phyloP scores from a whole-genome alignment of 1,139 yeast species.

The Pichia sp. region DNA sequence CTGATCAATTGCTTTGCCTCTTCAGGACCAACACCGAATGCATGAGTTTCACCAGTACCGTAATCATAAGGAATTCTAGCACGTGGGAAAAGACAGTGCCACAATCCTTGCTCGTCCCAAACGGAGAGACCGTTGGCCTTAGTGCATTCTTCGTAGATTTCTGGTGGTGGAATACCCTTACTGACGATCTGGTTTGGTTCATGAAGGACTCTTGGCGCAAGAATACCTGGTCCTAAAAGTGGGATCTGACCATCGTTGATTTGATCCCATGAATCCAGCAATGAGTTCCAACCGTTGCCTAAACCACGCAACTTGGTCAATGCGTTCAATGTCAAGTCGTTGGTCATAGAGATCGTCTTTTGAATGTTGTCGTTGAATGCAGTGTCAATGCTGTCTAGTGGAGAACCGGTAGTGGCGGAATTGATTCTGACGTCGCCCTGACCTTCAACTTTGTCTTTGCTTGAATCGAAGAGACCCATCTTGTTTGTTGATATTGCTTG shows the following conservation, averaged over 20 bases:
- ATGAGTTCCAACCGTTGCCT: slow-evolving; percentile 11
- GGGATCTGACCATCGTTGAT: slow-evolving; percentile 4
- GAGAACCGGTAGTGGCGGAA: slow-evolving; percentile 6
- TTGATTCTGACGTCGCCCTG: slow-evolving; percentile 10
- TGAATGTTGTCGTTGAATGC: slow-evolving; percentile 9
- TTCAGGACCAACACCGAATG: slow-evolving; percentile 18
- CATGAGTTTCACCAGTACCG: slow-evolving; percentile 12
- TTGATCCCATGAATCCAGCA: slow-evolving; percentile 12
- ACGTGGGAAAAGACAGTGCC: slow-evolving; percentile 86
- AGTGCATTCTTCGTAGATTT: slow-evolving; percentile 61
- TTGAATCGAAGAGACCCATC: slow-evolving; percentile 15
- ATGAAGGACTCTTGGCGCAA: slow-evolving; percentile 8
- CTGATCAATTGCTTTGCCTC: slow-evolving; percentile 22
- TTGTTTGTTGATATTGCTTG: background rate
- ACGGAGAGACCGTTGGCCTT: slow-evolving; percentile 64
- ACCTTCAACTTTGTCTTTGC: background rate
- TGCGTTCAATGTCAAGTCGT: slow-evolving; percentile 25
- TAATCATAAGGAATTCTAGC: slow-evolving; percentile 34
- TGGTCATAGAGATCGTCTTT: slow-evolving; percentile 21
- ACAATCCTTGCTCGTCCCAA: slow-evolving; percentile 79
- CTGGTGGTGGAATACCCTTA: slow-evolving; percentile 59
- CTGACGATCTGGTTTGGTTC: slow-evolving; percentile 48
- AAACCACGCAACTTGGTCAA: slow-evolving; percentile 21
- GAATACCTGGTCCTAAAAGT: slow-evolving; percentile 1
- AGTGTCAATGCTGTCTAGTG: background rate